These are phyloP conservation scores for Suillus plorans DNA, from an alignment of 768 basidiomycete genomes.

Conservation along the genomic window DNA sequence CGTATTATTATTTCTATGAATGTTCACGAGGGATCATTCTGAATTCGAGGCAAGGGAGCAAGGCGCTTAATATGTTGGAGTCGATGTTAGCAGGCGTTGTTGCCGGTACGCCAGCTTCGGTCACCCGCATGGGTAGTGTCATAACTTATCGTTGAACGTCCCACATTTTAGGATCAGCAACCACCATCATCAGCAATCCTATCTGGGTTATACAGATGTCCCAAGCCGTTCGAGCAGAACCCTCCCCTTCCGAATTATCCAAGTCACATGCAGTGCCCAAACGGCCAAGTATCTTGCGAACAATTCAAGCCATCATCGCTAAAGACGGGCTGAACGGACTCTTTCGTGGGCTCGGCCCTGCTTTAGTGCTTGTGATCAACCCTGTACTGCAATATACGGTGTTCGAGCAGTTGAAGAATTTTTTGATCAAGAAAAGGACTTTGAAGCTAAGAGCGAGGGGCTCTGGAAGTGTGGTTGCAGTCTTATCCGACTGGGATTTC, in stretches of 20 bases:
- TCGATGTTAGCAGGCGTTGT: constrained; percentile 87
- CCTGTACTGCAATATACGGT: constrained; percentile 92
- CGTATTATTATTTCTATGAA: constrained; percentile 94
- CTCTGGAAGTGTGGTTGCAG: constrained; percentile 41
- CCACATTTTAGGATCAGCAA: constrained; percentile 66
- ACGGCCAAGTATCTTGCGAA: constrained; percentile 66
- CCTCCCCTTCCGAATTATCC: constrained; percentile 25
- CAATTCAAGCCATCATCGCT: constrained; percentile 64
- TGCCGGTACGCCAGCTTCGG: constrained; percentile 54
- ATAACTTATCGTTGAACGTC: not conserved
- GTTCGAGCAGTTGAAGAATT: constrained; percentile 94
- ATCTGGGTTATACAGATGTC: constrained; percentile 97
- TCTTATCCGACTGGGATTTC: constrained; percentile 83
- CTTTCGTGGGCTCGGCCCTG: constrained; percentile 92
- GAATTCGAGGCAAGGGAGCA: constrained; percentile 53
- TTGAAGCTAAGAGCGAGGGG: constrained; percentile 49
- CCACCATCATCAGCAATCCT: constrained; percentile 87
- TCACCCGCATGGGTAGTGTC: not conserved
- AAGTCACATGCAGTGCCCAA: constrained; percentile 29
- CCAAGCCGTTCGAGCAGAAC: constrained; percentile 65
- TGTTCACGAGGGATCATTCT: constrained; percentile 59
- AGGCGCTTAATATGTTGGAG: constrained; percentile 81
- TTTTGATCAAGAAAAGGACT: constrained; percentile 64
- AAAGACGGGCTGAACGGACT: constrained; percentile 78
- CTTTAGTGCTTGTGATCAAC: constrained; percentile 91